These are phyloP conservation scores for Chlorella sp. DNA, from an alignment of 139 green algal species.

Conservation along the genomic window DNA sequence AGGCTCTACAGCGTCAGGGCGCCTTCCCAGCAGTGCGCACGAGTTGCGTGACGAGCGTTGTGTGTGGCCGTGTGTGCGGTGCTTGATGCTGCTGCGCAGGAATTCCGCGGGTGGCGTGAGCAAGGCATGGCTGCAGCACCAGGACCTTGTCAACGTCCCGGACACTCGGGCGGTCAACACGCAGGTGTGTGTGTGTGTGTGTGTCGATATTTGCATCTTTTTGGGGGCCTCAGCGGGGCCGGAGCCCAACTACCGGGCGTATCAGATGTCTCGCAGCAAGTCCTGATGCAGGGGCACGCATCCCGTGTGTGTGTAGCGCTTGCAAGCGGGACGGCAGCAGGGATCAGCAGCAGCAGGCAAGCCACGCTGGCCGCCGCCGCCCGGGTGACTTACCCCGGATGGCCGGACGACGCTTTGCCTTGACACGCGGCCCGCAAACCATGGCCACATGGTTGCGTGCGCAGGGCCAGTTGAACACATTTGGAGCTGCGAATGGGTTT, in stretches of 20 bases:
- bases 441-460: too few relatives aligned
- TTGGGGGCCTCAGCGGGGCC: too few relatives aligned
- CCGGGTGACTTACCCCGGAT: neutral
- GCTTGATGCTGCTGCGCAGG: neutral
- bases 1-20: neutral
- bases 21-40: neutral
- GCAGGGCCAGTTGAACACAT: too few relatives aligned
- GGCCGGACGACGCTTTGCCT: neutral
- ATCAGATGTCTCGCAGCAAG: too few relatives aligned
- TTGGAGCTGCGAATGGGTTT: neutral
- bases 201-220: too few relatives aligned
- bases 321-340: too few relatives aligned
- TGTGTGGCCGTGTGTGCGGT: too few relatives aligned
- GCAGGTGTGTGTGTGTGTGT: too few relatives aligned
- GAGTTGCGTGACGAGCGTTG: neutral
- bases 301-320: too few relatives aligned
- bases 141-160: neutral
- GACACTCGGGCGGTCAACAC: neutral
- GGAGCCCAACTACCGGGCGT: too few relatives aligned
- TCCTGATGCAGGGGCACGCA: too few relatives aligned
- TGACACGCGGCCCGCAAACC: neutral
- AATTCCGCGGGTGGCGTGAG: constrained; percentile 1
- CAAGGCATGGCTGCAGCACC: neutral
- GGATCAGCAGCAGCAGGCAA: neutral
- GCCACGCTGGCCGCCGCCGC: neutral